A percentile compares a stretch with the other conserved stretches of the same genome.
These are phyloP conservation scores for Pyricularia sp. DNA, from an alignment of 2,329 filamentous ascomycete genomes.

Conservation along the genomic window DNA sequence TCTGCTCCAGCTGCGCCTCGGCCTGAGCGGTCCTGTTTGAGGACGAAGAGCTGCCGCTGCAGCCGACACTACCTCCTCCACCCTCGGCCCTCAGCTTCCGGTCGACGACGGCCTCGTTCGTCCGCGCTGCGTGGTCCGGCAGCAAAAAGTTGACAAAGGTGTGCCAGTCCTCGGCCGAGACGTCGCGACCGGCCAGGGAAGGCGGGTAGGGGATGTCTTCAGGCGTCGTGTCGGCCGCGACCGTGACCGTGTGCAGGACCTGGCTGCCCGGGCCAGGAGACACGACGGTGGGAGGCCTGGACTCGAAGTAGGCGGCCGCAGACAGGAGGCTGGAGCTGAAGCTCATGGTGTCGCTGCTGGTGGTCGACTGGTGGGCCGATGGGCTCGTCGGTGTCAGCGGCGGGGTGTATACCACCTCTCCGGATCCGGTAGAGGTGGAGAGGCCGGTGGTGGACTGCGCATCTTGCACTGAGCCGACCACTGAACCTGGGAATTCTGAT, in stretches of 20 bases:
- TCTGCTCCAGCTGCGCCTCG: constrained; percentile 31
- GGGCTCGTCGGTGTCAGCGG: constrained; percentile 34
- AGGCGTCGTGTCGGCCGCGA: constrained; percentile 26
- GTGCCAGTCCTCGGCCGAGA: constrained; percentile 45
- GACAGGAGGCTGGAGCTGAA: constrained; percentile 19
- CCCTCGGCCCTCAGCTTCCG: constrained; percentile 37
- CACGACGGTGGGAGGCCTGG: constrained; percentile 22
- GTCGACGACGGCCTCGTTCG: constrained; percentile 37
- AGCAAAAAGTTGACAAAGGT: constrained; percentile 49
- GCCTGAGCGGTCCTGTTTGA: constrained; percentile 21
- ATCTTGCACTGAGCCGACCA: constrained; percentile 14
- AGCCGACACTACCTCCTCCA: constrained; percentile 12
- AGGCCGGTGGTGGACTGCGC: constrained; percentile 25
- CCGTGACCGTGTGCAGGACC: constrained; percentile 21
- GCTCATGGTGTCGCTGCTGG: constrained; percentile 12
- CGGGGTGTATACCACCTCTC: constrained; percentile 41
- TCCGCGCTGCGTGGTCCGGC: constrained; percentile 32
- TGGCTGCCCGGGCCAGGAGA: constrained; percentile 10
- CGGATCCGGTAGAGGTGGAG: constrained; percentile 28
- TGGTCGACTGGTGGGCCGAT: constrained; percentile 16
- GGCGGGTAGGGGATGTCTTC: constrained; percentile 33
- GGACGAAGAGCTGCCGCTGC: constrained; percentile 13
- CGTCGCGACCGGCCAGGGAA: constrained; percentile 30
- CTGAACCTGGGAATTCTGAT: constrained; percentile 14
- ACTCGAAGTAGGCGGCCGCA: constrained; percentile 36